Conservation (phyloP, 352 stramenopile species). For the Phytopythium cucurbitacearum region DNA sequence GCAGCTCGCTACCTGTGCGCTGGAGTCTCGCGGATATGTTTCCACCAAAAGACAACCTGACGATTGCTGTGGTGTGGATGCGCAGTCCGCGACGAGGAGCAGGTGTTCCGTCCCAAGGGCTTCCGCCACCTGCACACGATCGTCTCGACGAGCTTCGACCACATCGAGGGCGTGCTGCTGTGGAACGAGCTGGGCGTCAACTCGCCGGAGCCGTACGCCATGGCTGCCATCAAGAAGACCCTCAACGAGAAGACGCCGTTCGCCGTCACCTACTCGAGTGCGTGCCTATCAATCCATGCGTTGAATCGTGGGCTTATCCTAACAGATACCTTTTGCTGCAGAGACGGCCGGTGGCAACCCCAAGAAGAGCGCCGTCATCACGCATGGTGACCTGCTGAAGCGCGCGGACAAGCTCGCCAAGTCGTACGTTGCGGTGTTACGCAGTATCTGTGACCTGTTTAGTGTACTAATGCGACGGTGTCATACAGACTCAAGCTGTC, state of each 20-base stretch:
- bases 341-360: constrained; percentile 72
- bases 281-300: constrained; percentile 13
- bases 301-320: constrained; percentile 3
- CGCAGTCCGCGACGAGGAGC: constrained; percentile 41
- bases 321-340: constrained; percentile 10
- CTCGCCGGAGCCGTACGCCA: constrained; percentile 56
- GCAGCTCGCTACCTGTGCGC: constrained; percentile 69
- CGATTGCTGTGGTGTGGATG: neutral
- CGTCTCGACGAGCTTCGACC: constrained; percentile 79
- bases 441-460: neutral
- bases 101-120: constrained; percentile 74
- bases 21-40: neutral
- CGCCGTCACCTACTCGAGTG: constrained; percentile 77
- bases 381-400: constrained; percentile 80
- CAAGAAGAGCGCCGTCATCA: constrained; percentile 76
- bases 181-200: constrained; percentile 84
- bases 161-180: constrained; percentile 66
- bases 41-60: neutral
- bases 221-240: constrained; percentile 52
- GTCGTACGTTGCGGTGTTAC: constrained; percentile 30
- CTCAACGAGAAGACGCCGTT: constrained; percentile 71
- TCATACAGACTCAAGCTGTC: constrained; percentile 55
- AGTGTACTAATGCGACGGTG: neutral
- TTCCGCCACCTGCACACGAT: constrained; percentile 82
- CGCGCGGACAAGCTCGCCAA: constrained; percentile 61